Evolutionary conservation across 345 rosid genomes (phyloP), one percentile per base, ranked within the genome.

Genomic region (Eucalyptus coolabah): DNA sequence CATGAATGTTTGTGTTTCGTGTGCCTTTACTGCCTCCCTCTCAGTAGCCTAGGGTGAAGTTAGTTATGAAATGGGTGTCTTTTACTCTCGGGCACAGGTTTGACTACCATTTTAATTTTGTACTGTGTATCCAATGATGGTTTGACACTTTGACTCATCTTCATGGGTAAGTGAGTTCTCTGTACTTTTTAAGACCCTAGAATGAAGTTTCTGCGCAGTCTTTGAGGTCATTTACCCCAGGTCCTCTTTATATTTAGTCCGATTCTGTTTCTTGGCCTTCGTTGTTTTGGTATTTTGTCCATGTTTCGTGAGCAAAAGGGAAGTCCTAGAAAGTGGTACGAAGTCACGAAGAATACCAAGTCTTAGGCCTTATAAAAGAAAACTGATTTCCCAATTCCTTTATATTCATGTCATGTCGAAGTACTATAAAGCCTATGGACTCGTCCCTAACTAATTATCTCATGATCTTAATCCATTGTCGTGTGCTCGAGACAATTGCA

Each of bases 381-480:
- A 56, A 56, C 63, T 24, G 30, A 56, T 23, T 56, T 56, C 3
- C 6, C 0, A 56, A 56, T 56, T 28, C 13, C 13, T 23, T 56
- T 56, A 56, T 5, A 24, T 4, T 56, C 63, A 23, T 24, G 63
- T 56, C 6, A 4, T 6, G 0, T 56, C 6, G 0, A 24, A 4
- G 3, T 24, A 9, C 63, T 56, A 10, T 26, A 56, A 56, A 37
- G 8, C 45, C 3, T 34, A 2, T 34, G 1, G 12, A 18, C 81
- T 17, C 9, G 0, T 69, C 26, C 24, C 15, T 37, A 37, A 72
- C 4, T 18, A 7, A 72, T 37, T 9, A 19, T 72, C 8, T 6
- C 26, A 37, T 2, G 4, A 19, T 72, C 15, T 19, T 21, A 42
- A 4, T 3, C 8, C 12, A 10, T 37, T 0, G 5, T 72, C 2